A percentile compares a stretch with the other conserved stretches of the same genome.
Conservation (phyloP, 1,284 basidiomycete genomes). For the Entoloma clypeatum region DNA sequence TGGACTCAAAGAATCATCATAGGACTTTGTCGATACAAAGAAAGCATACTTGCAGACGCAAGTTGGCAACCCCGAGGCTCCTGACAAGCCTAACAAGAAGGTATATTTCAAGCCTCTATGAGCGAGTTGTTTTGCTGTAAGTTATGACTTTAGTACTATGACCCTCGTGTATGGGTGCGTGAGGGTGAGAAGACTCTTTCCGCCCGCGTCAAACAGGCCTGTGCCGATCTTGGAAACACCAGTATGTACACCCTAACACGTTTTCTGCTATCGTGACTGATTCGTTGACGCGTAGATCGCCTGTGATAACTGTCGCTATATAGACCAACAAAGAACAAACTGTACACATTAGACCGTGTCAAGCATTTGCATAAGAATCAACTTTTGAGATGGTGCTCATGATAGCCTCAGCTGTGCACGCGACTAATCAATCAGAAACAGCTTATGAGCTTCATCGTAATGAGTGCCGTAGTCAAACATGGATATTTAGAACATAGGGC, state of each 20-base stretch:
- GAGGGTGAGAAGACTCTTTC: constrained; percentile 96
- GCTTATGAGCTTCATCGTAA: too few relatives aligned
- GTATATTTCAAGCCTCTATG: constrained; percentile 30
- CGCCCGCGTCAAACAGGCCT: constrained; percentile 89
- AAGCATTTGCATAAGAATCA: too few relatives aligned
- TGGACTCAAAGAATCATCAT: neutral
- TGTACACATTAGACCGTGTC: too few relatives aligned
- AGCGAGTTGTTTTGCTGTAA: constrained; percentile 3
- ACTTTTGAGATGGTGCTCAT: too few relatives aligned
- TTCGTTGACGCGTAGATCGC: constrained; percentile 3
- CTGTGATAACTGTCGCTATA: too few relatives aligned
- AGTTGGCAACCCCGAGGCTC: constrained; percentile 91
- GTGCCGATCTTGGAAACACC: constrained; percentile 84
- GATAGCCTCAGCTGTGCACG: too few relatives aligned
- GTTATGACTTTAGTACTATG: constrained; percentile 65
- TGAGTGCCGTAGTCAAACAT: too few relatives aligned
- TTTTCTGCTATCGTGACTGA: neutral
- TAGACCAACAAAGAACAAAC: too few relatives aligned
- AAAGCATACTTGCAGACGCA: constrained; percentile 83
- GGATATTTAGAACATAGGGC: too few relatives aligned
- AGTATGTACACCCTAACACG: constrained; percentile 23
- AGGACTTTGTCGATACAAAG: constrained; percentile 85
- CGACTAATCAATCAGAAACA: too few relatives aligned
- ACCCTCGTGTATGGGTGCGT: constrained; percentile 96
- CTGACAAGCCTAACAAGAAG: constrained; percentile 99